Percentiles rank a stretch among this genome's conserved stretches.
These are phyloP conservation scores for Auricularia cornea DNA, from an alignment of 768 basidiomycete genomes.

Conservation along the genomic window DNA sequence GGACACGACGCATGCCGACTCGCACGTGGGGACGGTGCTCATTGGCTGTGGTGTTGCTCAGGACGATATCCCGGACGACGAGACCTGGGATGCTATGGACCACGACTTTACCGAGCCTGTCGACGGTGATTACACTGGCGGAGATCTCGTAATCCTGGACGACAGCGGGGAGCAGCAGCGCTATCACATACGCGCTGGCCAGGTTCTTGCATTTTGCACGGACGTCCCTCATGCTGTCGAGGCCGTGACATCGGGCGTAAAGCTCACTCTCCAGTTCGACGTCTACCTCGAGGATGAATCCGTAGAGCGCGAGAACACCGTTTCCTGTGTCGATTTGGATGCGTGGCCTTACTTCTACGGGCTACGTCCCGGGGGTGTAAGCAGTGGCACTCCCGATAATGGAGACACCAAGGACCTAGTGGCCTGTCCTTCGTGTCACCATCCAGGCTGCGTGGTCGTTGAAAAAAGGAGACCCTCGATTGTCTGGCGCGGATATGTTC, in stretches of 20 bases:
- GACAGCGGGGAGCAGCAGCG: not conserved
- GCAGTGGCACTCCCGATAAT: too few relatives aligned
- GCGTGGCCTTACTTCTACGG: not conserved
- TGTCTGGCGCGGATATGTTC: too few relatives aligned
- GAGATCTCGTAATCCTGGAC: not conserved
- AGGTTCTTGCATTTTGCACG: constrained; percentile 26
- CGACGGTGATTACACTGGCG: not conserved
- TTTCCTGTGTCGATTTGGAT: constrained; percentile 17
- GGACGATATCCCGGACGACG: not conserved
- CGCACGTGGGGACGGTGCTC: constrained; percentile 25
- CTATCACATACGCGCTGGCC: not conserved
- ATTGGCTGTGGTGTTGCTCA: constrained; percentile 11
- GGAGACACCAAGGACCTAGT: too few relatives aligned
- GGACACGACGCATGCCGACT: constrained; percentile 20
- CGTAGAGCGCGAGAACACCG: constrained; percentile 8
- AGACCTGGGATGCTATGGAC: constrained; percentile 1
- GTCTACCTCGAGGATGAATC: not conserved
- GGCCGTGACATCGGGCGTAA: constrained; percentile 21
- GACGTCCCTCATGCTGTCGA: constrained; percentile 21
- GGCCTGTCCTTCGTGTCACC: too few relatives aligned
- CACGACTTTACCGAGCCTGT: not conserved
- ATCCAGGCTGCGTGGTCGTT: too few relatives aligned
- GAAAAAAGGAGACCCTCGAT: too few relatives aligned
- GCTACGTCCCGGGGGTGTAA: too few relatives aligned
- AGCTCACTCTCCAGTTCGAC: constrained; percentile 2